Conservation (phyloP, 108 stramenopile species). For the Cyclotella atomus region DNA sequence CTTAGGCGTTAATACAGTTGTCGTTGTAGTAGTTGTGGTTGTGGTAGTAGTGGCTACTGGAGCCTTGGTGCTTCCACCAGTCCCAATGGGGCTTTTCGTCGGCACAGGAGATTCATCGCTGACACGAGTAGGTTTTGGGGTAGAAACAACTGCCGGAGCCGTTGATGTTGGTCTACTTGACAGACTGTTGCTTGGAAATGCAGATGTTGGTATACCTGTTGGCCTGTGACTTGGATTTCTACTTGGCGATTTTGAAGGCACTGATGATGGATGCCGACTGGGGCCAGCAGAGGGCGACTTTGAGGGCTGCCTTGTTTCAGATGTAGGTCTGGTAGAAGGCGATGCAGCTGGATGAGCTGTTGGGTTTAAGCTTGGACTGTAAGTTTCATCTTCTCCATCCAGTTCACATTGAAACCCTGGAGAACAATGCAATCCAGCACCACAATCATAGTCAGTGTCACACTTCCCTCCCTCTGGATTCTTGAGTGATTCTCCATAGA, state of each 20-base stretch:
- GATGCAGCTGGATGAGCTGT: background rate
- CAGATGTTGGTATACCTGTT: background rate
- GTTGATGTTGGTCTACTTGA: too few relatives aligned
- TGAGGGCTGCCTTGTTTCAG: background rate
- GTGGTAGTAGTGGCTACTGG: too few relatives aligned
- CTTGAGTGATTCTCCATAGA: background rate
- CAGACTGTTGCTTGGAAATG: too few relatives aligned
- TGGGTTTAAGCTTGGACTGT: background rate
- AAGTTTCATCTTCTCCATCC: background rate
- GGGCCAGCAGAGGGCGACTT: background rate
- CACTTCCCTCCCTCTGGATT: background rate
- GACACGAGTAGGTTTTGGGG: too few relatives aligned
- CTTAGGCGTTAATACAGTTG: too few relatives aligned
- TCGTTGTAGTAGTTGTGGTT: too few relatives aligned
- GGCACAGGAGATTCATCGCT: too few relatives aligned
- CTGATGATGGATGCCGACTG: background rate
- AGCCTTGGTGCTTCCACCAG: too few relatives aligned
- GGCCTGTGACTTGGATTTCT: background rate
- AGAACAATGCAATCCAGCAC: background rate
- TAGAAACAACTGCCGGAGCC: too few relatives aligned
- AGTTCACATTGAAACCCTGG: background rate
- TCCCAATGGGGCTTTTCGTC: too few relatives aligned
- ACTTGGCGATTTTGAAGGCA: background rate
- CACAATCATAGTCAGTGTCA: background rate
- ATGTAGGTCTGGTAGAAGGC: background rate